Evolutionary conservation across 192 early-diverging fungal species (phyloP).

Genomic region (Entomortierella parvispora): DNA sequence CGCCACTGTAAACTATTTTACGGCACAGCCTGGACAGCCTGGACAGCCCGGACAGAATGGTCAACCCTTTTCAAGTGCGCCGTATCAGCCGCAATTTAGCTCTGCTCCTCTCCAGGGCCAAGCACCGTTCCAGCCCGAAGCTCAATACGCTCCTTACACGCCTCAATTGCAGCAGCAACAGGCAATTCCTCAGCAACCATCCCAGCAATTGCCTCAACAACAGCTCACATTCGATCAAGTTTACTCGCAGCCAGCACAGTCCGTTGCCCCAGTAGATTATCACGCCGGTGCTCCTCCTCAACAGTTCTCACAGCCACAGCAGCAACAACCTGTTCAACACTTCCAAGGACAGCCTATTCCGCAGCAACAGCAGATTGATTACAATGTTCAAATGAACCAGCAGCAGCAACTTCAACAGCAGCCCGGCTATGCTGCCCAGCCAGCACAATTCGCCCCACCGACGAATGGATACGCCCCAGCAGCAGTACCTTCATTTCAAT

Average conservation of each 20-base stretch:
- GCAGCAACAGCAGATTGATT: slow-evolving; percentile 16
- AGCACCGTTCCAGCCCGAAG: slow-evolving; percentile 15
- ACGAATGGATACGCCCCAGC: slow-evolving; percentile 24
- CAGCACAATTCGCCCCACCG: slow-evolving; percentile 15
- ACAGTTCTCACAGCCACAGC: slow-evolving; percentile 43
- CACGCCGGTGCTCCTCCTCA: slow-evolving; percentile 15
- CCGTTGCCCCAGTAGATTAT: slow-evolving; percentile 21
- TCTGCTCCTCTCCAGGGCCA: slow-evolving; percentile 6
- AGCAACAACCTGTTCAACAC: slow-evolving; percentile 26
- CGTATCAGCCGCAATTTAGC: slow-evolving; percentile 18
- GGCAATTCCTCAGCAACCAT: slow-evolving; percentile 15
- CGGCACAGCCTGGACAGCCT: slow-evolving; percentile 11
- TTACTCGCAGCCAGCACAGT: slow-evolving; percentile 17
- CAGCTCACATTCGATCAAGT: slow-evolving; percentile 39
- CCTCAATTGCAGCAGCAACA: slow-evolving; percentile 32
- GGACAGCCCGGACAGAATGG: slow-evolving; percentile 27
- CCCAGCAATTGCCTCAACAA: slow-evolving; percentile 17
- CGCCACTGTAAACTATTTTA: slow-evolving; percentile 11
- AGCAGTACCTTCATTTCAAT: slow-evolving; percentile 23
- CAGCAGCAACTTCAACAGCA: slow-evolving; percentile 36
- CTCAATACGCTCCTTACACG: slow-evolving; percentile 29
- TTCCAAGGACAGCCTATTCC: neutral
- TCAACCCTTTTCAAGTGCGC: slow-evolving; percentile 20
- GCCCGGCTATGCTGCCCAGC: slow-evolving; percentile 11
- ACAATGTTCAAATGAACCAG: slow-evolving; percentile 4